Conservation (phyloP, 2,329 filamentous ascomycete species). For the Aspergillus sp. region DNA sequence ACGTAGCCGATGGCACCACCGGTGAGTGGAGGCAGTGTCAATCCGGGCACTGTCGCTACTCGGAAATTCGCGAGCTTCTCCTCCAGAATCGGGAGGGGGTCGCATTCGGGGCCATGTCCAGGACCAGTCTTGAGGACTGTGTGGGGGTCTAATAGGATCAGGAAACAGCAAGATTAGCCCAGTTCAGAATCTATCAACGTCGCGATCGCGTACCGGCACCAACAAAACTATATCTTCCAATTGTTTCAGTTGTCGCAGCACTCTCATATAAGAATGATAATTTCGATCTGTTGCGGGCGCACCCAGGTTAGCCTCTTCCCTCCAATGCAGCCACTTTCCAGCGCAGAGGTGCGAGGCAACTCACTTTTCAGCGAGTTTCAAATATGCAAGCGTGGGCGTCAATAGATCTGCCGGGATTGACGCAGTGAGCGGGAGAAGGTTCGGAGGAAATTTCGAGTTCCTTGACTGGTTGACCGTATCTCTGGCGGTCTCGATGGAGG, state of each 20-base stretch:
- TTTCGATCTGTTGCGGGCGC: conserved; percentile 52
- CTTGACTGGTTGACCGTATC: conserved; percentile 55
- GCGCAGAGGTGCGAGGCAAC: conserved; percentile 27
- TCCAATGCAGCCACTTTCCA: conserved; percentile 1
- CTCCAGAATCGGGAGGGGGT: conserved; percentile 74
- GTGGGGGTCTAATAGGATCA: conserved; percentile 51
- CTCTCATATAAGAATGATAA: conserved; percentile 96
- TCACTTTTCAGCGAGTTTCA: conserved; percentile 79
- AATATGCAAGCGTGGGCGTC: conserved; percentile 91
- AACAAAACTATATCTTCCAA: conserved; percentile 94
- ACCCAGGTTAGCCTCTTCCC: conserved; percentile 13
- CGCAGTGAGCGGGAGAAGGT: conserved; percentile 77
- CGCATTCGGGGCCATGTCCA: conserved; percentile 78
- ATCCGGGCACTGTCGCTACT: conserved; percentile 77
- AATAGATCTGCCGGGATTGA: conserved; percentile 89
- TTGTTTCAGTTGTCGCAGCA: conserved; percentile 83
- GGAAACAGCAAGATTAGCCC: neutral
- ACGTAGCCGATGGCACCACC: conserved; percentile 96
- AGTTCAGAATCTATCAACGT: neutral
- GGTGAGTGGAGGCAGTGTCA: conserved; percentile 80
- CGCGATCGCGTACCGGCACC: conserved; percentile 61
- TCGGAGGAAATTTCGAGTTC: conserved; percentile 61
- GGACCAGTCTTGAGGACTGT: conserved; percentile 86
- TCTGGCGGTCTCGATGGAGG: conserved; percentile 61
- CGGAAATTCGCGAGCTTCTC: conserved; percentile 74